Evolutionary conservation across 129 eudicot genomes (phyloP).

Genomic region (Artemisia annua): DNA sequence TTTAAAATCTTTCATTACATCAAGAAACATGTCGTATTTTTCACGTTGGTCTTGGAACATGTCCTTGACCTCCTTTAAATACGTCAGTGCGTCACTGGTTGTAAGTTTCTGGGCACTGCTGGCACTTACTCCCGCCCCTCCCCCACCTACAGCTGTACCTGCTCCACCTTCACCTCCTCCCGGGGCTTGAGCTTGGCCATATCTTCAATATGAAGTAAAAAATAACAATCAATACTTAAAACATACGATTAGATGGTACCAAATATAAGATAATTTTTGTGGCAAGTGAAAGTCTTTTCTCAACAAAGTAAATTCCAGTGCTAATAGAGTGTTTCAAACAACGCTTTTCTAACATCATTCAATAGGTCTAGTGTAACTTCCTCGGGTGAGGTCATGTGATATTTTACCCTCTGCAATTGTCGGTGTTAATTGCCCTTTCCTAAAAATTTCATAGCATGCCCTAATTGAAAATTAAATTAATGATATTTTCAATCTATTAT

Average conservation of each 20-base stretch:
- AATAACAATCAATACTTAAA: conserved; percentile 1
- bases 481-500: not conserved
- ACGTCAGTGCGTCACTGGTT: conserved; percentile 83
- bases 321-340: not conserved
- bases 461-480: not conserved
- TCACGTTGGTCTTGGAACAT: conserved; percentile 89
- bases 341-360: not conserved
- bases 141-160: conserved; percentile 46
- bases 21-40: conserved; percentile 83
- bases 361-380: not conserved
- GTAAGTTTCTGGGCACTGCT: conserved; percentile 77
- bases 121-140: conserved; percentile 38
- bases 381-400: not conserved
- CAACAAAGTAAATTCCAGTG: not conserved
- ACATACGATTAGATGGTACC: not conserved
- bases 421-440: conserved; percentile 12
- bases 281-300: not conserved
- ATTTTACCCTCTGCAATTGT: not conserved
- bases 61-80: conserved; percentile 94
- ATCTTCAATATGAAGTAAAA: conserved; percentile 40
- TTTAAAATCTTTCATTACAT: conserved; percentile 90
- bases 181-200: conserved; percentile 73
- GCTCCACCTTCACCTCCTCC: conserved; percentile 54
- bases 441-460: conserved; percentile 1
- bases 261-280: conserved; percentile 2